Percentiles rank a stretch among this genome's conserved stretches.
Evolutionary conservation across 2,329 filamentous ascomycete species (phyloP).

Genomic region (Verruconis gallopava): DNA sequence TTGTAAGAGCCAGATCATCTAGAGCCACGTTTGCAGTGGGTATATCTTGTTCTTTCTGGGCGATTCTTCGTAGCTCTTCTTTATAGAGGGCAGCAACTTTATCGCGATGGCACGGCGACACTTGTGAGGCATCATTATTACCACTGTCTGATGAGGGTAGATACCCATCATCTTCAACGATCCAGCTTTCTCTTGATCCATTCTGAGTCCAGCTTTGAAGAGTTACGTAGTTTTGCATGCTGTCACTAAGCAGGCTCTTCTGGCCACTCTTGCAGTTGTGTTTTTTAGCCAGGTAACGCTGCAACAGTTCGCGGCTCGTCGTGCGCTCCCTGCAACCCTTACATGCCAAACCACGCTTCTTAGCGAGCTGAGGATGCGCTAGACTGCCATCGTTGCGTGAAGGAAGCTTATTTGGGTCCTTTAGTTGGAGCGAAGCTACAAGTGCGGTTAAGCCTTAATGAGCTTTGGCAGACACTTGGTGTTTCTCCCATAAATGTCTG

Average conservation of each 20-base stretch:
- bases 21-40: not conserved
- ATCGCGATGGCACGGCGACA: not conserved
- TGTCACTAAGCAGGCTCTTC: not conserved
- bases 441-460: not conserved
- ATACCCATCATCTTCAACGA: not conserved
- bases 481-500: conserved; percentile 1
- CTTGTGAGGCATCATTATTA: not conserved
- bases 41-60: not conserved
- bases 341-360: not conserved
- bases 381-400: not conserved
- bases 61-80: not conserved
- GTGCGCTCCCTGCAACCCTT: not conserved
- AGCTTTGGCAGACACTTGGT: not conserved
- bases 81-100: not conserved
- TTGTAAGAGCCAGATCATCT: not conserved
- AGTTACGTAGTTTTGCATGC: not conserved
- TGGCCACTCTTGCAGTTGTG: not conserved
- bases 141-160: too few species aligned
- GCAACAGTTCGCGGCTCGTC: not conserved
- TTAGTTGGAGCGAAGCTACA: not conserved
- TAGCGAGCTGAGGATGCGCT: not conserved
- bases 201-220: conserved; percentile 1
- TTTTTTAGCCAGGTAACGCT: not conserved
- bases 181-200: not conserved
- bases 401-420: not conserved